phyloP scores from a whole-genome alignment of 1,284 basidiomycete genomes.

The Malassezia psittaci region DNA sequence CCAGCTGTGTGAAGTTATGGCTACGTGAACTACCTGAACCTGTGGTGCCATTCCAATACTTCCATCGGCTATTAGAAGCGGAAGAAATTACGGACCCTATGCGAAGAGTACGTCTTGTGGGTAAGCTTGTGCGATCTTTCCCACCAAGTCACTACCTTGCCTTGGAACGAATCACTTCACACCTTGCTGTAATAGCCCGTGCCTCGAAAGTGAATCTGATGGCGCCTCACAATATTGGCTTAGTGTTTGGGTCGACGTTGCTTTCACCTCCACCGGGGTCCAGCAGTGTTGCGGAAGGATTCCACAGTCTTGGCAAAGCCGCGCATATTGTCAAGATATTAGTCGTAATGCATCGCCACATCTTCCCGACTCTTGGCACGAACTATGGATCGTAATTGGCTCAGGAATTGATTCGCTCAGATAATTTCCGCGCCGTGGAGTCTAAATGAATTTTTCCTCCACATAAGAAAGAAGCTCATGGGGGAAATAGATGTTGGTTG shows the following conservation, averaged over 20 bases:
- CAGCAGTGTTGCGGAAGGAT: conserved; percentile 25
- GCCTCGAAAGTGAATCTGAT: conserved; percentile 39
- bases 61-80: conserved; percentile 38
- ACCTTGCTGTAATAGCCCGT: conserved; percentile 36
- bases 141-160: conserved; percentile 39
- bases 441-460: too few relatives aligned
- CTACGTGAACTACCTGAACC: conserved; percentile 46
- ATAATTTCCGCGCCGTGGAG: too few relatives aligned
- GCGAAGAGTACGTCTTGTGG: conserved; percentile 37
- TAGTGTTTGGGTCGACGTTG: conserved; percentile 46
- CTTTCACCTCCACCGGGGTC: conserved; percentile 40
- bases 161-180: conserved; percentile 34
- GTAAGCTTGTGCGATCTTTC: conserved; percentile 38
- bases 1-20: conserved; percentile 43
- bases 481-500: background rate
- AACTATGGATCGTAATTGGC: background rate
- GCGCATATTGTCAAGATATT: conserved; percentile 46
- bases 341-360: conserved; percentile 30
- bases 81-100: conserved; percentile 35
- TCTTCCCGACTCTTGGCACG: conserved; percentile 7
- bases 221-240: conserved; percentile 43
- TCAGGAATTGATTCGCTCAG: too few relatives aligned
- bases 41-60: conserved; percentile 40
- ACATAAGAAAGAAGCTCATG: too few relatives aligned
- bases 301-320: conserved; percentile 41